Percentiles rank a stretch among this genome's conserved stretches.
phyloP scores from a whole-genome alignment of 495 filamentous ascomycete genomes.

The Hyphodiscus hymeniophilus region DNA sequence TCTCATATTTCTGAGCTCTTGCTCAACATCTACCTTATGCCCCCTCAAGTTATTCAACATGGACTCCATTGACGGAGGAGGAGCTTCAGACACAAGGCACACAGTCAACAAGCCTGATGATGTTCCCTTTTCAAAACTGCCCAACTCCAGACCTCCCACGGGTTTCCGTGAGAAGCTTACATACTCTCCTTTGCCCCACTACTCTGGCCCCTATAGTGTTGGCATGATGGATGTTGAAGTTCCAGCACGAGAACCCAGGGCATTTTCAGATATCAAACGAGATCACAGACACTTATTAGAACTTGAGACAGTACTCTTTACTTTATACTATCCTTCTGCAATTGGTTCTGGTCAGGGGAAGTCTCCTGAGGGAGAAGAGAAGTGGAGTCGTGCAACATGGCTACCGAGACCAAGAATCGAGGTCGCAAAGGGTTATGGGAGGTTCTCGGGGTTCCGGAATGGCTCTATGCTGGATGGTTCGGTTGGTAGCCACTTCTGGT shows the following conservation, averaged over 20 bases:
- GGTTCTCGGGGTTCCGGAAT: slow-evolving; percentile 39
- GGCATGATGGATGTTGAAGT: slow-evolving; percentile 59
- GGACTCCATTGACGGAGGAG: no score
- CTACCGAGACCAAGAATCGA: slow-evolving; percentile 38
- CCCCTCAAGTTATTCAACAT: no score
- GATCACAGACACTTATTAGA: slow-evolving; percentile 31
- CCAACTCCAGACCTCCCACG: slow-evolving; percentile 17
- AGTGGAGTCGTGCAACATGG: slow-evolving; percentile 43
- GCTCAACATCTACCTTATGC: no score
- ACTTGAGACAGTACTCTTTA: slow-evolving; percentile 54
- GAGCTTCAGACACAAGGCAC: no score
- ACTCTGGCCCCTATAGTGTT: slow-evolving; percentile 54
- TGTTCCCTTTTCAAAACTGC: slow-evolving; percentile 5
- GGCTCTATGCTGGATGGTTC: no score
- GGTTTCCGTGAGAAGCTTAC: slow-evolving; percentile 29
- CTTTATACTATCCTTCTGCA: slow-evolving; percentile 57
- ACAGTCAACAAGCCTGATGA: slow-evolving; percentile 4
- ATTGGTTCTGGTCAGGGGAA: slow-evolving; percentile 14
- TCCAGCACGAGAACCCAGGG: slow-evolving; percentile 37
- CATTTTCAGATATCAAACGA: slow-evolving; percentile 33
- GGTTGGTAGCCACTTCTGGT: slow-evolving; percentile 33
- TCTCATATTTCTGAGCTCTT: no score
- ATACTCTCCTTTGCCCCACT: slow-evolving; percentile 46
- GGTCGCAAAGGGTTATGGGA: slow-evolving; percentile 44
- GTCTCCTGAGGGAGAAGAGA: slow-evolving; percentile 21